Conservation (phyloP, 73 alveolate genomes). For the Blepharisma japonicum region DNA sequence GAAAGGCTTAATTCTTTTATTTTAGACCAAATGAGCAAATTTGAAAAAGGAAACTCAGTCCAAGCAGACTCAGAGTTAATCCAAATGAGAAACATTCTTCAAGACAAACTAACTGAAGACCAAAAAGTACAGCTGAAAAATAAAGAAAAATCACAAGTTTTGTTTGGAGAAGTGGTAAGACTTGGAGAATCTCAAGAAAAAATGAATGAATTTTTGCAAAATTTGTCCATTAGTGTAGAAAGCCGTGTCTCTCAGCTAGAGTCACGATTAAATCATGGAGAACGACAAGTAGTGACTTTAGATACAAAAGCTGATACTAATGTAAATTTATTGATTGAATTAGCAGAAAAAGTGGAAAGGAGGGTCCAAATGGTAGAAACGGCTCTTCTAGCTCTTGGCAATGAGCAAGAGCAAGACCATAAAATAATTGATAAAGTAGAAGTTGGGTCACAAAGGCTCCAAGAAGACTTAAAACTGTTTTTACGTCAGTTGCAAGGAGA, state of each 20-base stretch:
- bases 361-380: constrained; percentile 49
- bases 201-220: constrained; percentile 37
- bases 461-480: constrained; percentile 45
- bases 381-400: constrained; percentile 35
- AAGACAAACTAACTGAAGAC: constrained; percentile 53
- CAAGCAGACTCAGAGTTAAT: constrained; percentile 54
- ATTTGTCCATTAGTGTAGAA: constrained; percentile 37
- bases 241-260: constrained; percentile 44
- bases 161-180: constrained; percentile 62
- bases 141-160: constrained; percentile 55
- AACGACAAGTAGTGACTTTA: constrained; percentile 30
- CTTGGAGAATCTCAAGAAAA: constrained; percentile 59
- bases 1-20: constrained; percentile 13
- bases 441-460: constrained; percentile 40
- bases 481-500: constrained; percentile 41
- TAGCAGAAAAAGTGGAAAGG: constrained; percentile 49
- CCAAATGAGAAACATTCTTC: constrained; percentile 47
- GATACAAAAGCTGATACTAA: constrained; percentile 52
- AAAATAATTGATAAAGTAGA: constrained; percentile 41
- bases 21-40: constrained; percentile 18
- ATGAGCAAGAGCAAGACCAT: constrained; percentile 40
- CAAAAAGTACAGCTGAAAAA: constrained; percentile 32
- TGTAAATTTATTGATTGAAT: constrained; percentile 46
- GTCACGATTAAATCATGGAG: constrained; percentile 33
- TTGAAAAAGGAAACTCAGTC: neutral